Percentiles rank a stretch among this genome's conserved stretches.
Conservation (phyloP, 2,329 filamentous ascomycete genomes). For the Nothomitra cinnamomea region DNA sequence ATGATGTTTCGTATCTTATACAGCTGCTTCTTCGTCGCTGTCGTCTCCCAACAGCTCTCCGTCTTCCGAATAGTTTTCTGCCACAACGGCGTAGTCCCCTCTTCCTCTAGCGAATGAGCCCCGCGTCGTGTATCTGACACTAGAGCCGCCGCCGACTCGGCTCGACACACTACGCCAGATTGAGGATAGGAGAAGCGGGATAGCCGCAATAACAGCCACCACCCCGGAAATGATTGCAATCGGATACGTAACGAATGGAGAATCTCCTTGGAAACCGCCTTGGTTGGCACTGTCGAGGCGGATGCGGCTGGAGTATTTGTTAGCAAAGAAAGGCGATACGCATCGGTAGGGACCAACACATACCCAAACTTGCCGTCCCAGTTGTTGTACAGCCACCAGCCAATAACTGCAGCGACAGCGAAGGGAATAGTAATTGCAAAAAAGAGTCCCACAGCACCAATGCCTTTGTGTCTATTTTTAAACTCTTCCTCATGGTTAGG, state of each 20-base stretch:
- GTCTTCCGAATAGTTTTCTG: conserved; percentile 53
- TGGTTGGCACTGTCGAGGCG: conserved; percentile 12
- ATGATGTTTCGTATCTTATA: background rate
- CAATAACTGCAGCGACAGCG: conserved; percentile 48
- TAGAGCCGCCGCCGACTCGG: conserved; percentile 30
- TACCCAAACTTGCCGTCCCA: conserved; percentile 76
- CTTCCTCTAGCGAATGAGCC: conserved; percentile 76
- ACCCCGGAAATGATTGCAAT: conserved; percentile 28
- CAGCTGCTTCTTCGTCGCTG: conserved; percentile 67
- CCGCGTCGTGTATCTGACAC: conserved; percentile 62
- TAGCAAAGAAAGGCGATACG: conserved; percentile 64
- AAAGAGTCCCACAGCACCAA: conserved; percentile 61
- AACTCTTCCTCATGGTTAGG: conserved; percentile 71
- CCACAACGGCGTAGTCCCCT: conserved; percentile 76
- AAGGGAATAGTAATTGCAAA: conserved; percentile 70
- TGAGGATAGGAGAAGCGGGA: conserved; percentile 53
- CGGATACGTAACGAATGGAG: conserved; percentile 66
- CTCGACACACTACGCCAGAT: conserved; percentile 51
- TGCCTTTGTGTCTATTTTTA: conserved; percentile 51
- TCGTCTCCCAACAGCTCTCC: conserved; percentile 88
- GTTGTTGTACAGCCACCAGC: conserved; percentile 71
- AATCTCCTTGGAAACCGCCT: conserved; percentile 46
- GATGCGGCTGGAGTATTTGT: conserved; percentile 20
- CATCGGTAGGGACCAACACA: conserved; percentile 4
- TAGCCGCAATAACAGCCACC: conserved; percentile 36